These are phyloP conservation scores for Cladophialophora psammophila DNA, from an alignment of 2,329 filamentous ascomycete species.

Conservation along the genomic window DNA sequence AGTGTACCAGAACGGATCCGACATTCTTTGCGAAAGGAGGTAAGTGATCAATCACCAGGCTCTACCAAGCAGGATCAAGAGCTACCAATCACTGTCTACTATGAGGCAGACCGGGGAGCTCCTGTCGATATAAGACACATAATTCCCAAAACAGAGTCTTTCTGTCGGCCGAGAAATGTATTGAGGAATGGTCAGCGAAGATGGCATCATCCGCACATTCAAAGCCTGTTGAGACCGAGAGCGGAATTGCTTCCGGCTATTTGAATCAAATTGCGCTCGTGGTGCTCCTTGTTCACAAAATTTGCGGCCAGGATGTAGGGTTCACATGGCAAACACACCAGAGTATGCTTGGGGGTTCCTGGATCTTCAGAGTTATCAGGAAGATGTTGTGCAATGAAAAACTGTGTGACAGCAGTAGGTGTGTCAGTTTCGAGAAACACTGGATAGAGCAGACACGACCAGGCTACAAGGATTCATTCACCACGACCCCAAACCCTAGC, in stretches of 20 bases:
- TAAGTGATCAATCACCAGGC: neutral
- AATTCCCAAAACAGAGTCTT: neutral
- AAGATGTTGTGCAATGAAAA: neutral
- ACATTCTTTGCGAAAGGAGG: constrained; percentile 43
- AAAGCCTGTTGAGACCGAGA: neutral
- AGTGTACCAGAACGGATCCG: constrained; percentile 60
- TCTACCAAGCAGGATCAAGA: neutral
- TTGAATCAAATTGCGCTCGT: neutral
- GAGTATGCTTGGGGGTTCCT: neutral
- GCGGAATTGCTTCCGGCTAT: constrained; percentile 2
- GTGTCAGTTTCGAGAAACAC: neutral
- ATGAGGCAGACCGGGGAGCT: neutral
- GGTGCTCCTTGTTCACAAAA: neutral
- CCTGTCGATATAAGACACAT: neutral
- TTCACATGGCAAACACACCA: neutral
- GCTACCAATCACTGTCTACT: neutral
- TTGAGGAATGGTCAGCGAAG: neutral
- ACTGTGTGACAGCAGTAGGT: neutral
- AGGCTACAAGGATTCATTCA: constrained; percentile 47
- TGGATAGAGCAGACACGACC: too few relatives aligned
- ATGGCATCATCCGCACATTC: neutral
- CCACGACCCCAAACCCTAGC: constrained; percentile 87
- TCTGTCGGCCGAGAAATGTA: neutral
- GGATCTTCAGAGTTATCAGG: neutral
- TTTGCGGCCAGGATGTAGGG: neutral